Evolutionary conservation across 2,329 filamentous ascomycete species (phyloP).

Genomic region (Botrytis paeoniae): DNA sequence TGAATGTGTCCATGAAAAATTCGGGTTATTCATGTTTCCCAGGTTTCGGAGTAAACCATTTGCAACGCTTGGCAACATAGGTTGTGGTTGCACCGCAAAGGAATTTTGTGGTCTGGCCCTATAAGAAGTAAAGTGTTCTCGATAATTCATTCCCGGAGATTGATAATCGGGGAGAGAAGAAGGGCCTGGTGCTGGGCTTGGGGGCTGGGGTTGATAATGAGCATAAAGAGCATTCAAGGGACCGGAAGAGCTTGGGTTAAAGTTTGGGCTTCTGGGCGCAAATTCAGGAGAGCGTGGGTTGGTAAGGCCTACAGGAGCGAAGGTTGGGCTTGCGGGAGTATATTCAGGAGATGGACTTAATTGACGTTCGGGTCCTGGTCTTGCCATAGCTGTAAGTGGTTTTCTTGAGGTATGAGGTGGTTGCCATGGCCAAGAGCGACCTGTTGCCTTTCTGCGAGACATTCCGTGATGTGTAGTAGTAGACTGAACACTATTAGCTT

Average conservation of each 20-base stretch:
- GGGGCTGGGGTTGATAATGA: not conserved
- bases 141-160: not conserved
- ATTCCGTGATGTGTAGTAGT: not conserved
- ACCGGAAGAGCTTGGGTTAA: not conserved
- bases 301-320: not conserved
- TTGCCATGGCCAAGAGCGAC: not conserved
- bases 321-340: not conserved
- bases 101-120: rapidly evolving
- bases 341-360: not conserved
- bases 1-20: not conserved
- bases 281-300: not conserved
- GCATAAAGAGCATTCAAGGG: not conserved
- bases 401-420: not conserved
- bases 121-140: not conserved
- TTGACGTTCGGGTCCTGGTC: not conserved
- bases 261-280: not conserved
- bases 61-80: not conserved
- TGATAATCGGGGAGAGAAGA: not conserved
- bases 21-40: not conserved
- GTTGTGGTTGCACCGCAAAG: not conserved
- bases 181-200: not conserved
- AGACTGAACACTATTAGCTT: not conserved
- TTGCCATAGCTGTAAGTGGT: not conserved
- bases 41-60: too few species aligned
- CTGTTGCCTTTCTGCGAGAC: not conserved